Evolutionary conservation across 1,284 basidiomycete genomes (phyloP).

Genomic region (Austroboletus novae-zelandiae): DNA sequence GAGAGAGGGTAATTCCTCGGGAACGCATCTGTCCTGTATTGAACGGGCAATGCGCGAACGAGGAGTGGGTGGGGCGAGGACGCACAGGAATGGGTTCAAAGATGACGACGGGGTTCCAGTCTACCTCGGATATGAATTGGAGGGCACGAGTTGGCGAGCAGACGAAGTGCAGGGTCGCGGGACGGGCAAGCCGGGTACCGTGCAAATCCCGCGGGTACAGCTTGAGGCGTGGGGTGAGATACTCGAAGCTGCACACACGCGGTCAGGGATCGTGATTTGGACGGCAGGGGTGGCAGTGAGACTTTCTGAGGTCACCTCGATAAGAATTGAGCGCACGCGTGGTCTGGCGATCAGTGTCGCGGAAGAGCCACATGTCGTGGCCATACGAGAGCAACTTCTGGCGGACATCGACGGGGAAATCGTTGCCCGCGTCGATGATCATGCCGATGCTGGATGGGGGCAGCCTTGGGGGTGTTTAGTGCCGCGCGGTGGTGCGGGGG

Average conservation of each 20-base stretch:
- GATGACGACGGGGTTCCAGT: conserved; percentile 68
- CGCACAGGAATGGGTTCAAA: conserved; percentile 87
- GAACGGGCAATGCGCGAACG: conserved; percentile 4
- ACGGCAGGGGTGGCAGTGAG: conserved; percentile 5
- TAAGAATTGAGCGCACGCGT: conserved; percentile 84
- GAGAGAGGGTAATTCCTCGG: conserved; percentile 73
- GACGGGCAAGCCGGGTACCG: conserved; percentile 50
- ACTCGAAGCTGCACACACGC: conserved; percentile 63
- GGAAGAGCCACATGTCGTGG: conserved; percentile 77
- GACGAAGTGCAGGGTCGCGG: conserved; percentile 78
- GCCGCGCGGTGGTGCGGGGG: background rate
- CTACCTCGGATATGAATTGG: conserved; percentile 65
- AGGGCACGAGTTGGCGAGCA: conserved; percentile 77
- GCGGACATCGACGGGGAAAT: conserved; percentile 69
- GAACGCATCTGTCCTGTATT: conserved; percentile 70
- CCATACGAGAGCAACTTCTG: conserved; percentile 63
- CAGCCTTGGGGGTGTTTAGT: conserved; percentile 47
- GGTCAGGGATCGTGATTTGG: conserved; percentile 14
- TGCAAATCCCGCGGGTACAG: conserved; percentile 69
- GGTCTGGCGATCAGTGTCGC: conserved; percentile 52
- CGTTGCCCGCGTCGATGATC: conserved; percentile 80
- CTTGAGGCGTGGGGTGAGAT: conserved; percentile 72
- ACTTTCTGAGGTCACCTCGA: conserved; percentile 72
- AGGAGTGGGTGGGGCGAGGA: conserved; percentile 9
- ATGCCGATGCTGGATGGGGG: conserved; percentile 65